A percentile compares a stretch with the other conserved stretches of the same genome.
Conservation (phyloP, 805 yeast species). For the Nakazawaea ishiwadae region DNA sequence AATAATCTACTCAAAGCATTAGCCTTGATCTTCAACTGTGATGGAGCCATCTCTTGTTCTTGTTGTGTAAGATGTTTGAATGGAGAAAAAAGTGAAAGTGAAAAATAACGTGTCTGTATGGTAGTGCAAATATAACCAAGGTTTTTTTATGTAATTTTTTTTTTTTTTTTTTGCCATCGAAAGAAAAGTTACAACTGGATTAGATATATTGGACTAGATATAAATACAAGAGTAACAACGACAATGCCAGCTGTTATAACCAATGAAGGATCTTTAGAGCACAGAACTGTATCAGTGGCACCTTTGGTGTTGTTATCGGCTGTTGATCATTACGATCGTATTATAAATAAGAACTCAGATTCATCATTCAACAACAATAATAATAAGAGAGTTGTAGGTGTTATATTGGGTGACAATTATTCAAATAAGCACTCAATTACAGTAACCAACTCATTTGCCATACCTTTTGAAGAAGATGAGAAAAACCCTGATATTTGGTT, state of each 20-base stretch:
- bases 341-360: constrained; percentile 42
- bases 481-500: constrained; percentile 93
- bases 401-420: constrained; percentile 77
- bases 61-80: no score
- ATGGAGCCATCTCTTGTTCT: constrained; percentile 56
- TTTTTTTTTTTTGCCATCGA: constrained; percentile 3
- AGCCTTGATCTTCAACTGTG: constrained; percentile 64
- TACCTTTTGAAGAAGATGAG: constrained; percentile 97
- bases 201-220: no score
- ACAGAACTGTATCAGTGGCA: constrained; percentile 79
- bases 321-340: constrained; percentile 92
- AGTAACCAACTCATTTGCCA: constrained; percentile 91
- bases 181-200: no score
- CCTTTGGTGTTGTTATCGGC: constrained; percentile 92
- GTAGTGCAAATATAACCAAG: neutral
- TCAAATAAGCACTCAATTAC: constrained; percentile 45
- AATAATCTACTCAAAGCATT: constrained; percentile 64
- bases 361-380: constrained; percentile 29
- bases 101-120: no score
- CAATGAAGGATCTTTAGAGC: constrained; percentile 33
- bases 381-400: constrained; percentile 89
- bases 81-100: no score
- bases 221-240: no score
- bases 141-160: neutral
- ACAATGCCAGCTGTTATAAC: constrained; percentile 24